Base-by-base conservation (phyloP, 2,329 filamentous ascomycete species). In the Claviceps africana region DNA sequence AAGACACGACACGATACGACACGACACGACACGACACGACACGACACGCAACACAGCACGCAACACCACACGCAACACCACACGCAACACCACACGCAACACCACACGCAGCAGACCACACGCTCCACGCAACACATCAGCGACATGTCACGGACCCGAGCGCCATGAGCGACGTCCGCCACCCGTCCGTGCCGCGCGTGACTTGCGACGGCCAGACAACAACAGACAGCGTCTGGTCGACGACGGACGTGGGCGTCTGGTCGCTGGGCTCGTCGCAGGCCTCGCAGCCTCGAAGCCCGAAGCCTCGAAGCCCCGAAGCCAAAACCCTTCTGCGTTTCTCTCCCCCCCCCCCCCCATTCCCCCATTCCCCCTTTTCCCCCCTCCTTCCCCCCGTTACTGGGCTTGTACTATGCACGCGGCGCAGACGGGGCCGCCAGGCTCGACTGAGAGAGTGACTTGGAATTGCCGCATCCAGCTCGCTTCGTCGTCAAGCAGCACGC, bases 381-480 rank as follows among this genome's bases (percentile, higher is more conserved):
- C 42, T 33, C 40, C 15, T 51, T 39, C 52, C 43, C 52, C 51
- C 51, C 48, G 33, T 42, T 17, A 30, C 35, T 48, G 46, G 33
- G 50, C 44, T 31, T 40, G 44, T 51, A 47, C 33, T 45, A 56
- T 54, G 54, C 43, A 46, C 44, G 47, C 45, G 21, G 40, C 40
- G 30, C 49, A 33, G 47, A 50, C 44, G 52, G 47, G 54, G n/a
- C 52, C 54, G 43, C 43, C 44, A 31, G 54, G 54, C 52, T 55
- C 54, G 21, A 50, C n/a, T 30, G 31, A 46, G 17, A 51, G 44
- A n/a, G n/a, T 37, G 39, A 50, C 50, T 48, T 55, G 46, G 51
- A 48, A 55, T 47, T 47, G 22, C 48, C 48, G 13, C 37, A 48
- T 19, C 11, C 37, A 53, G 48, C n/a, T 22, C 44, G 45, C 30